Conservation (phyloP, 2,329 filamentous ascomycete species). For the Beauveria australis region DNA sequence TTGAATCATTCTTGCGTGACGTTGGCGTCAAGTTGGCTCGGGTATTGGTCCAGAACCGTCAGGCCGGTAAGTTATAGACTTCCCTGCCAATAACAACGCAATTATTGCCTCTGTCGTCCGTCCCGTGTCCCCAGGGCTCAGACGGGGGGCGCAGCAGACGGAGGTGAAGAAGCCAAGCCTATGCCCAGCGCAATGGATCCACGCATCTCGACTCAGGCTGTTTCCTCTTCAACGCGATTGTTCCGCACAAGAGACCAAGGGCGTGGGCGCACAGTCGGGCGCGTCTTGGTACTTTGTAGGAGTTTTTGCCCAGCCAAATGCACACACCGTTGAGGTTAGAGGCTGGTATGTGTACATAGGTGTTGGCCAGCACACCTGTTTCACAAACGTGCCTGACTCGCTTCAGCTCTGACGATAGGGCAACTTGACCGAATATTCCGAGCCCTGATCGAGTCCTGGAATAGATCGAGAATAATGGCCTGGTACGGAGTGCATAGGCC, state of each 20-base stretch:
- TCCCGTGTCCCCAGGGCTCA: neutral
- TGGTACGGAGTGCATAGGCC: neutral
- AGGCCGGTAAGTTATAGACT: neutral
- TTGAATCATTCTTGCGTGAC: neutral
- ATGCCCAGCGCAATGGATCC: neutral
- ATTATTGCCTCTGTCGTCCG: neutral
- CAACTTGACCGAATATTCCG: neutral
- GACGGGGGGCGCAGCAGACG: neutral
- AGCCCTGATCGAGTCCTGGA: neutral
- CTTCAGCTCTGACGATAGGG: too few relatives aligned
- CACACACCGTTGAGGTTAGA: neutral
- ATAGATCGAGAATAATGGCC: neutral
- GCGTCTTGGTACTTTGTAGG: neutral
- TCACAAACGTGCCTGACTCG: neutral
- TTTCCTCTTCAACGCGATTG: neutral
- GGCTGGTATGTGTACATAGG: neutral
- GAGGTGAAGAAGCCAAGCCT: neutral
- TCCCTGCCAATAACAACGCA: neutral
- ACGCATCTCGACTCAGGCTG: neutral
- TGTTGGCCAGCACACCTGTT: neutral
- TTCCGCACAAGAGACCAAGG: neutral
- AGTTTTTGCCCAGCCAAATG: neutral
- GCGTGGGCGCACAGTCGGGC: neutral
- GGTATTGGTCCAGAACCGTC: neutral
- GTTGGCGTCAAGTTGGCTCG: neutral